phyloP scores from a whole-genome alignment of 139 green algal species.

The Auxenochlorella pyrenoidosa region DNA sequence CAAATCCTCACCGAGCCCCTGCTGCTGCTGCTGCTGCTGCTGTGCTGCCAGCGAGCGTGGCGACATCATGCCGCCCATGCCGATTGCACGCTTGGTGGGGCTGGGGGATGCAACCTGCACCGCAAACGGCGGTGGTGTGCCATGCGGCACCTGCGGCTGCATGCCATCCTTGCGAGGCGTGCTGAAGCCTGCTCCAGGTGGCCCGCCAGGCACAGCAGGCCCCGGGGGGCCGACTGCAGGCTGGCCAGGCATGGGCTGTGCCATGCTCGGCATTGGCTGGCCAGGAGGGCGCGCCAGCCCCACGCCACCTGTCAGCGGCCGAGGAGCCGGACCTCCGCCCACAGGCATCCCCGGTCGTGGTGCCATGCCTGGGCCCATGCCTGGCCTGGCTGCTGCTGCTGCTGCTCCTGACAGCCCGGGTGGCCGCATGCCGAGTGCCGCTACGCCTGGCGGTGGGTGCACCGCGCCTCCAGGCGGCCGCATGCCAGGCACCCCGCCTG shows the following conservation, averaged over 20 bases:
- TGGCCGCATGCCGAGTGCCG: neutral
- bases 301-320: neutral
- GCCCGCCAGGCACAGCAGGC: neutral
- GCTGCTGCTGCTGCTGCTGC: neutral
- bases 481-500: neutral
- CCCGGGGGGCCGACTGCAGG: neutral
- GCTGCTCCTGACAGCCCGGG: neutral
- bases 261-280: neutral
- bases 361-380: conserved; percentile 16
- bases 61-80: neutral
- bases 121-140: conserved; percentile 21
- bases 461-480: neutral
- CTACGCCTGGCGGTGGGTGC: neutral
- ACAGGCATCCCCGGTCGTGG: neutral
- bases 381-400: neutral
- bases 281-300: neutral
- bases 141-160: conserved; percentile 4
- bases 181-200: neutral
- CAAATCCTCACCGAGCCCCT: neutral
- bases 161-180: conserved; percentile 30
- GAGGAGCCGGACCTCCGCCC: neutral
- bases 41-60: neutral
- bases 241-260: neutral
- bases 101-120: conserved; percentile 27
- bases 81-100: conserved; percentile 5